Percentiles rank a stretch among this genome's conserved stretches.
Evolutionary conservation across 768 basidiomycete species (phyloP).

Genomic region (Lentinula guzmanii): DNA sequence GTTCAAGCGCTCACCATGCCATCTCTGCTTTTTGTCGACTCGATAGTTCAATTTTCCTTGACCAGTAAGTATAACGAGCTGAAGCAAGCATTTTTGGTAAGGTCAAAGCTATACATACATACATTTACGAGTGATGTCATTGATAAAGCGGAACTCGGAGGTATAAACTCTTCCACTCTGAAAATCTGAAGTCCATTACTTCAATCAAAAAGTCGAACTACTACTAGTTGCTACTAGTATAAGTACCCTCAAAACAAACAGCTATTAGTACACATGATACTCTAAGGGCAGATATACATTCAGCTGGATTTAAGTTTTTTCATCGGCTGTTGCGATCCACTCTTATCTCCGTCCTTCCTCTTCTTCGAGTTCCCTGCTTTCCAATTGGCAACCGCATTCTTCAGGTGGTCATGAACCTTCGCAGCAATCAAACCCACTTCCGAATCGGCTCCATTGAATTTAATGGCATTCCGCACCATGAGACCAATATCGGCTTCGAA

Average conservation of each 20-base stretch:
- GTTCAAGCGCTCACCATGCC: too few relatives aligned
- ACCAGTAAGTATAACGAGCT: too few relatives aligned
- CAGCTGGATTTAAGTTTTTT: slow-evolving; percentile 66
- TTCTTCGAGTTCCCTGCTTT: slow-evolving; percentile 55
- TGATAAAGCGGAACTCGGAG: background rate
- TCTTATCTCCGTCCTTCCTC: slow-evolving; percentile 68
- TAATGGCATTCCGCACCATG: slow-evolving; percentile 85
- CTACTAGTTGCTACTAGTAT: background rate
- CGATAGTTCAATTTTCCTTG: too few relatives aligned
- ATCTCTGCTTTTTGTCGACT: too few relatives aligned
- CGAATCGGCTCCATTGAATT: slow-evolving; percentile 80
- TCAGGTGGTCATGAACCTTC: slow-evolving; percentile 43
- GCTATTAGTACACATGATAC: background rate
- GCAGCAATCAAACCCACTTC: slow-evolving; percentile 66
- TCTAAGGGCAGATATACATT: slow-evolving; percentile 14
- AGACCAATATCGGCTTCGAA: slow-evolving; percentile 83
- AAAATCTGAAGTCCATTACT: too few relatives aligned
- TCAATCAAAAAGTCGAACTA: too few relatives aligned
- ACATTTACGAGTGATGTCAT: background rate
- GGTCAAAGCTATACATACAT: background rate
- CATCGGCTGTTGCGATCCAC: slow-evolving; percentile 46
- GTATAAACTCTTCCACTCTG: too few relatives aligned
- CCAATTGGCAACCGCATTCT: slow-evolving; percentile 43
- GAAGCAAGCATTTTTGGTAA: background rate
- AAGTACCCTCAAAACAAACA: background rate